These are phyloP conservation scores for Yarrowia sp. DNA, from an alignment of 805 yeast species.

Conservation along the genomic window DNA sequence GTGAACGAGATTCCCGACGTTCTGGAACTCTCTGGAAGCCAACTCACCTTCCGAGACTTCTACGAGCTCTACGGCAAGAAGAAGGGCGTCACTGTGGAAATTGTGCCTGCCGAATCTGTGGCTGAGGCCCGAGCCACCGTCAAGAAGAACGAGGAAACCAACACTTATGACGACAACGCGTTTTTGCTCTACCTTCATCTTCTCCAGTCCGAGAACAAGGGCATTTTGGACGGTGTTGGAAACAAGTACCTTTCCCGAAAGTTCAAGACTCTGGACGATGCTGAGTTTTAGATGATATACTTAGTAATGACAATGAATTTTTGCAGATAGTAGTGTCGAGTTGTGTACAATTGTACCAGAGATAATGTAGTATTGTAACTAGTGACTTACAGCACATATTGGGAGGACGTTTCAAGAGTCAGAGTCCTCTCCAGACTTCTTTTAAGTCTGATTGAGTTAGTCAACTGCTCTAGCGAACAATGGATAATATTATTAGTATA, in stretches of 20 bases:
- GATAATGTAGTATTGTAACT: too few relatives aligned
- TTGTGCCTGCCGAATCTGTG: conserved; percentile 16
- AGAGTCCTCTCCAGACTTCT: too few relatives aligned
- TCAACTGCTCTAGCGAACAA: too few relatives aligned
- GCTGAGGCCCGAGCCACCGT: background rate
- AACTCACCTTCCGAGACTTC: conserved; percentile 27
- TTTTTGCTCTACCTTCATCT: conserved; percentile 8
- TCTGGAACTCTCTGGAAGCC: conserved; percentile 29
- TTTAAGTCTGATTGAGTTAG: too few relatives aligned
- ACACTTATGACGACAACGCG: conserved; percentile 12
- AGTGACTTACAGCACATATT: too few relatives aligned
- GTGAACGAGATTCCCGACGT: conserved; percentile 31
- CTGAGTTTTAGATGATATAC: background rate
- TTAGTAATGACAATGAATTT: too few relatives aligned
- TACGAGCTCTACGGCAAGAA: conserved; percentile 29
- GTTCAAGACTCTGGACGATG: conserved; percentile 8
- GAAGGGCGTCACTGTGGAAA: conserved; percentile 30
- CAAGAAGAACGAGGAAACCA: conserved; percentile 23
- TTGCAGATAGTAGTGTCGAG: too few relatives aligned
- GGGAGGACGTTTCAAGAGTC: too few relatives aligned
- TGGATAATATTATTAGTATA: too few relatives aligned
- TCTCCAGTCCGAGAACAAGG: conserved; percentile 12
- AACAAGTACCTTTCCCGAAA: background rate
- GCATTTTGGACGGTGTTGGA: background rate
- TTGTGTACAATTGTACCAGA: too few relatives aligned